Evolutionary conservation across 345 rosid species (phyloP), one percentile per base, ranked within the genome.

Genomic region (Limnanthes douglasii): DNA sequence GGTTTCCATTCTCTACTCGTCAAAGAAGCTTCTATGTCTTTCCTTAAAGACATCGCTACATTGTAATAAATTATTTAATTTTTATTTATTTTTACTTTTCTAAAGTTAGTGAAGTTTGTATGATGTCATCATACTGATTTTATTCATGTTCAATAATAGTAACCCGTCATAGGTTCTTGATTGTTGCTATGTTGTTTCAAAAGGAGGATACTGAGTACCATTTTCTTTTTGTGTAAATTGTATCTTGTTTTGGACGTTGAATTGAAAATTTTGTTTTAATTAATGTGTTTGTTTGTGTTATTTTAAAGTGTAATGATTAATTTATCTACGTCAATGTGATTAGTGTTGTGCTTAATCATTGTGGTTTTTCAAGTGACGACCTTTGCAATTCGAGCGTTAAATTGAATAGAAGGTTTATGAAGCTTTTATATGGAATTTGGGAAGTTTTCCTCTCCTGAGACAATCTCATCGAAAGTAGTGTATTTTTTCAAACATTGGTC

Each of bases 341-440:
- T 58, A 88, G 97, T 61, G 95, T 28, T 83, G 76, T 54, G 66
- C 37, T 83, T 83, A 56, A 67, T 88, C 78, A 95, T 93, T 24
- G 97, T 90, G 46, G 66, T 79, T 18, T 88, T 88, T 61, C 86
- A 88, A 66, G 93, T 88, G 4, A 79, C 79, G 97, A 75, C 97
- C 4, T 54, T 76, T 25, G 73, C 76, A 35, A 83, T 88, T 48
- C 60, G 65, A 11, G 78, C 78, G 26, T 53, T 88, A 37, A 65
- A 72, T 48, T n/a, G 41, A 34, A 43, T 53, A 43, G 9, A 81
- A 83, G 18, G 60, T 65, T 32, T 95, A 88, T 70, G 70, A 67
- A 37, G 55, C 58, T 46, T 76, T 73, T 63, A 61, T 83, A 69
- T 60, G 69, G 11, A 88, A 74, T 95, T 88, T 19, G 94, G 93